Conservation (phyloP, 2,329 filamentous ascomycete genomes). For the Fusarium sp. region DNA sequence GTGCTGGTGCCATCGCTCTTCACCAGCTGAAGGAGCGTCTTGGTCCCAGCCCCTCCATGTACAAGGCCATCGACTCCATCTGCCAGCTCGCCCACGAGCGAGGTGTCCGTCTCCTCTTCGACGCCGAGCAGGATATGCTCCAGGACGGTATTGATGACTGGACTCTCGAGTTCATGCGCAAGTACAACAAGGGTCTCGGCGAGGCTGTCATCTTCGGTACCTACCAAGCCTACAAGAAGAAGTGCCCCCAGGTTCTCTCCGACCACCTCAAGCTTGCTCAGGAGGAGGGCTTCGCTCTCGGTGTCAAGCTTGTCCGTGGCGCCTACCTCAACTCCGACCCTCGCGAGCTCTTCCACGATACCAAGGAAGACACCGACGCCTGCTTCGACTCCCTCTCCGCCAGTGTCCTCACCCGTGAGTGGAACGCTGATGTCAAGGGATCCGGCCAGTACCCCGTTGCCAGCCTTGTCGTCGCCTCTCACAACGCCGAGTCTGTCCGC, state of each 20-base stretch:
- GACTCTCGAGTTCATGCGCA: slow-evolving; percentile 80
- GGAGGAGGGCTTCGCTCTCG: slow-evolving; percentile 71
- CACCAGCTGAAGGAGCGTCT: slow-evolving; percentile 72
- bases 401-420: slow-evolving; percentile 70
- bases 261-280: slow-evolving; percentile 69
- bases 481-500: slow-evolving; percentile 80
- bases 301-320: slow-evolving; percentile 80
- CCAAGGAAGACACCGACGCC: slow-evolving; percentile 75
- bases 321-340: slow-evolving; percentile 79
- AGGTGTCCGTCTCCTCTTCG: slow-evolving; percentile 80
- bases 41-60: slow-evolving; percentile 72
- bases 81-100: slow-evolving; percentile 77
- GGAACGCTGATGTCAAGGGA: slow-evolving; percentile 51
- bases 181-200: slow-evolving; percentile 74
- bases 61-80: slow-evolving; percentile 76
- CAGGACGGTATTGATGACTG: slow-evolving; percentile 85
- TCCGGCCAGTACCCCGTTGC: slow-evolving; percentile 64
- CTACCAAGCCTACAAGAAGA: slow-evolving; percentile 82
- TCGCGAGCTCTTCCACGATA: slow-evolving; percentile 75
- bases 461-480: slow-evolving; percentile 80
- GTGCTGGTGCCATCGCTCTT: slow-evolving; percentile 80
- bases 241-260: slow-evolving; percentile 66
- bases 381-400: slow-evolving; percentile 79
- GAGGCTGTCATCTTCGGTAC: slow-evolving; percentile 81
- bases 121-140: slow-evolving; percentile 84